Evolutionary conservation across 768 basidiomycete species (phyloP), one percentile per base, ranked within the genome.

Genomic region (Asterophora lycoperdoides): DNA sequence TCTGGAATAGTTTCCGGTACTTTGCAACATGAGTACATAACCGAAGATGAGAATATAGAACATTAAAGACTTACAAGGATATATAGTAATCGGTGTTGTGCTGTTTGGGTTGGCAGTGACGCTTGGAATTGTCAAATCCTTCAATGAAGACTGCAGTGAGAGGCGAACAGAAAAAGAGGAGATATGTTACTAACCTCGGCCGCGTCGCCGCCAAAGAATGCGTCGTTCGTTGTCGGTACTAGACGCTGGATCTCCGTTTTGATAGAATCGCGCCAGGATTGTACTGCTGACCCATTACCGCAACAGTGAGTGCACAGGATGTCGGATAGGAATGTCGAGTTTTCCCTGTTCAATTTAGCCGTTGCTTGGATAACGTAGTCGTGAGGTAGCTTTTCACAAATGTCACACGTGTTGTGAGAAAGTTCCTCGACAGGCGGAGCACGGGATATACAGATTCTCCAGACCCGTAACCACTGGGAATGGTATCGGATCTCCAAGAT

Each of bases 401-500:
- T 8, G 11, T 5, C 19, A 20, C 32, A 44, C 2, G 33, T 34
- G 11, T 4, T 13, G 13, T 18, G 33, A n/a, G 32, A 14, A 20
- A 26, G 10, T 5, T 1, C 11, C 10, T 14, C 8, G 19, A 14
- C 4, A 5, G n/a, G 11, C 2, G 45, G 28, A 23, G 32, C 45
- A 33, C 30, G 28, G 20, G 19, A 33, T 7, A 48, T 17, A 10
- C 30, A 46, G 33, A 20, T n/a, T 17, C 28, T 48, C 35, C 18
- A 33, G n/a, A 26, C 35, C 14, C 17, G 28, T 13, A 20, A 39
- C 51, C 51, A 52, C 3, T 28, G 37, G 3, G 36, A 5, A 46
- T 48, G 37, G 23, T 52, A 52, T 5, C 17, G 36, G 4, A 52
- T 30, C 51, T 52, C 3, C 18, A 17, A 15, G 23, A n/a, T 32